Percentiles rank a stretch among this genome's conserved stretches.
These are phyloP conservation scores for Boletus vermiculosoides DNA, from an alignment of 768 basidiomycete genomes.

Conservation along the genomic window DNA sequence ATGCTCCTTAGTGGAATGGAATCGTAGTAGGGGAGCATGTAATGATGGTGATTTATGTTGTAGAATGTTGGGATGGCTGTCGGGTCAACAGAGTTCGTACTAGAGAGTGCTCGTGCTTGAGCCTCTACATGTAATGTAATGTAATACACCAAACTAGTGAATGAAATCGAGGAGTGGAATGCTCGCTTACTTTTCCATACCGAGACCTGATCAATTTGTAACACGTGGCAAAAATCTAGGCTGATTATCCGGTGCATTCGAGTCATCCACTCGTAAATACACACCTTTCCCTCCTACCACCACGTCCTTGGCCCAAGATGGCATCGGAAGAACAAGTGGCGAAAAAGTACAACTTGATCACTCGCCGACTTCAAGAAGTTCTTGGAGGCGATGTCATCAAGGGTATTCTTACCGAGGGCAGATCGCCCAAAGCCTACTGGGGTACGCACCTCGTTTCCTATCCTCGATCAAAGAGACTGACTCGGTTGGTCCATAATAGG, in stretches of 20 bases:
- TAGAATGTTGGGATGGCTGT: neutral
- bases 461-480: neutral
- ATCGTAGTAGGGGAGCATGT: neutral
- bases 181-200: neutral
- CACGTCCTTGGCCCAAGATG: constrained; percentile 25
- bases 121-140: neutral
- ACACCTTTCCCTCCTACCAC: constrained; percentile 2
- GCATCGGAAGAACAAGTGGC: constrained; percentile 31
- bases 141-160: neutral
- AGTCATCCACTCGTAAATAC: constrained; percentile 4
- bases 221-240: constrained; percentile 2
- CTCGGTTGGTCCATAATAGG: constrained; percentile 45
- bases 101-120: neutral
- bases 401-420: constrained; percentile 71
- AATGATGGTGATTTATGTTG: neutral
- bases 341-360: constrained; percentile 77
- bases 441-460: constrained; percentile 46
- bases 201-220: neutral
- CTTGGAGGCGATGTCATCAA: constrained; percentile 85
- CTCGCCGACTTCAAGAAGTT: constrained; percentile 80
- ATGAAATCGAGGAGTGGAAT: neutral
- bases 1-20: too few relatives aligned
- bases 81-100: neutral
- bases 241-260: constrained; percentile 7
- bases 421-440: constrained; percentile 87